Evolutionary conservation across 164 flowering plant species (phyloP).

Genomic region (Macadamia integrifolia): DNA sequence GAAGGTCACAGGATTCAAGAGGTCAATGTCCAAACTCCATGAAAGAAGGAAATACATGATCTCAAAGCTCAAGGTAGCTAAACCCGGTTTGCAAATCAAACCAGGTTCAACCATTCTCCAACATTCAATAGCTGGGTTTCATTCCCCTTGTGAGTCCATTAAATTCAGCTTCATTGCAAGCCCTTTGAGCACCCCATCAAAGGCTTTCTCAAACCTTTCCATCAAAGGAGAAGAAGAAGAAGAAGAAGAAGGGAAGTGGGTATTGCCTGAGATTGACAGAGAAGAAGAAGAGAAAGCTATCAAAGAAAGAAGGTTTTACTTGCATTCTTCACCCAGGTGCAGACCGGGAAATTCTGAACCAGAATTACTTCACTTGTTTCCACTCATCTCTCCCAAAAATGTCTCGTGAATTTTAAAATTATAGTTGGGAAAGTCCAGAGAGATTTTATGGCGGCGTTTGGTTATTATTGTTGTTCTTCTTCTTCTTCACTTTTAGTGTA

Average conservation of each 20-base stretch:
- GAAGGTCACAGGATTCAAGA: constrained; percentile 22
- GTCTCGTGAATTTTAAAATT: neutral
- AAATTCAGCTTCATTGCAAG: constrained; percentile 13
- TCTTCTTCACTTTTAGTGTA: no score
- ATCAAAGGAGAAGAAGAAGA: constrained; percentile 13
- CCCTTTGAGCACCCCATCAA: constrained; percentile 22
- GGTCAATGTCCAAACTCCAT: constrained; percentile 48
- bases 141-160: neutral
- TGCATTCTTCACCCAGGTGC: constrained; percentile 61
- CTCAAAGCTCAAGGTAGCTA: constrained; percentile 54
- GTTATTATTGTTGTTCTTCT: no score
- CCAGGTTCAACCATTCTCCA: neutral
- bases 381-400: constrained; percentile 26
- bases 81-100: constrained; percentile 17
- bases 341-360: constrained; percentile 37
- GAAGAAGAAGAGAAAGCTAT: constrained; percentile 53
- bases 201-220: constrained; percentile 36
- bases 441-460: no score
- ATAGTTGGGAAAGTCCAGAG: no score
- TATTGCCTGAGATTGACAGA: constrained; percentile 6
- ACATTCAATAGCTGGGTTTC: constrained; percentile 1
- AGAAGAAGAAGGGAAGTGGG: constrained; percentile 10
- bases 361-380: constrained; percentile 51
- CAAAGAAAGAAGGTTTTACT: constrained; percentile 55
- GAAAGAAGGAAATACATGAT: constrained; percentile 57